phyloP scores from a whole-genome alignment of 352 stramenopile genomes.

The Pythium diclinum region DNA sequence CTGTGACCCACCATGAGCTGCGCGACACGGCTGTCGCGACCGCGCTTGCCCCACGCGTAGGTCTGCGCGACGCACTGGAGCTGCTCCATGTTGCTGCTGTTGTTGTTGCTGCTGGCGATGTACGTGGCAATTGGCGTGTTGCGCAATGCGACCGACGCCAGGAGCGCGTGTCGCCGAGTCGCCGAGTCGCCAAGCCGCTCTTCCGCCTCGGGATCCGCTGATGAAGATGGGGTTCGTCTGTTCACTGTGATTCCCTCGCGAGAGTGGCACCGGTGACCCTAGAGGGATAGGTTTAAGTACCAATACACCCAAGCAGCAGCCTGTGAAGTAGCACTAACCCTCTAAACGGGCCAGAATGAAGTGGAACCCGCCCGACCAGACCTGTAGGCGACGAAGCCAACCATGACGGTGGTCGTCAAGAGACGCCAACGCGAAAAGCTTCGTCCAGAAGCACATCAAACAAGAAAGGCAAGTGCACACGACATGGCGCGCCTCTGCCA shows the following conservation, averaged over 20 bases:
- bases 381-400: not conserved
- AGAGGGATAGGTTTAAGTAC: constrained; percentile 18
- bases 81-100: constrained; percentile 46
- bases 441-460: not conserved
- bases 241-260: constrained; percentile 16
- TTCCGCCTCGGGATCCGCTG: not conserved
- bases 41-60: constrained; percentile 91
- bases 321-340: not conserved
- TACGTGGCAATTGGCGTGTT: constrained; percentile 7
- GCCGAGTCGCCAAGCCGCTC: not conserved
- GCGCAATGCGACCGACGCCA: constrained; percentile 1
- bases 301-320: constrained; percentile 19
- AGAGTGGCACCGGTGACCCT: constrained; percentile 15
- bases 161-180: constrained; percentile 5
- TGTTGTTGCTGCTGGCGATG: constrained; percentile 27
- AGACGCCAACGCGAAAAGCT: constrained; percentile 5
- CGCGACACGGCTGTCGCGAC: constrained; percentile 78
- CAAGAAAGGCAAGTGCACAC: not conserved
- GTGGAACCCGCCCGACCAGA: not conserved
- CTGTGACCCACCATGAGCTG: constrained; percentile 69
- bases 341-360: not conserved
- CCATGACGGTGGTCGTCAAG: constrained; percentile 6
- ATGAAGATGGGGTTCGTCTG: constrained; percentile 9
- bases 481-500: constrained; percentile 48
- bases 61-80: constrained; percentile 84